Evolutionary conservation across 2,329 filamentous ascomycete genomes (phyloP).

Genomic region (Exophiala sp.): DNA sequence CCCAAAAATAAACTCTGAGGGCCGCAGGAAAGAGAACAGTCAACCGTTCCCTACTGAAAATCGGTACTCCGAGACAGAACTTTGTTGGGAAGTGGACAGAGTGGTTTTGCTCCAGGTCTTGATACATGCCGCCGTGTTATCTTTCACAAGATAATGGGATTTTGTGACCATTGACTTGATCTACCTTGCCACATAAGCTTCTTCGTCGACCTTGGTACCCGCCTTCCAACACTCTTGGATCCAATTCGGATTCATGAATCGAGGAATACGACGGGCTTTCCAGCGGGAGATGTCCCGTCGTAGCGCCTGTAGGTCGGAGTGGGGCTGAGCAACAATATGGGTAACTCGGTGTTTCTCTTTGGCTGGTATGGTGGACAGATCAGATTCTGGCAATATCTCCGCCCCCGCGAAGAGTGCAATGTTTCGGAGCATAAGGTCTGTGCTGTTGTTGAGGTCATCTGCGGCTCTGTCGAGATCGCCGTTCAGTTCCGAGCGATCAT

Average conservation of each 20-base stretch:
- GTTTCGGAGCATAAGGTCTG: conserved; percentile 48
- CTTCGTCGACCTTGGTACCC: conserved; percentile 75
- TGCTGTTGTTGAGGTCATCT: conserved; percentile 20
- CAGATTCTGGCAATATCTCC: conserved; percentile 42
- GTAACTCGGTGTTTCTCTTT: conserved; percentile 38
- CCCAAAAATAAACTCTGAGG: too few species aligned
- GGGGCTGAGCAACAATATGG: conserved; percentile 61
- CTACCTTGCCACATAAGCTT: conserved; percentile 40
- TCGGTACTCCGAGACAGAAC: too few species aligned
- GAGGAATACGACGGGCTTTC: conserved; percentile 54
- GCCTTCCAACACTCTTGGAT: conserved; percentile 76
- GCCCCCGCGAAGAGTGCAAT: conserved; percentile 70
- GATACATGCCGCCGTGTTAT: neutral
- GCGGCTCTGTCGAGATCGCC: neutral
- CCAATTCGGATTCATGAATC: conserved; percentile 70
- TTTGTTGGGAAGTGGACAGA: too few species aligned
- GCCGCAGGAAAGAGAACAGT: too few species aligned
- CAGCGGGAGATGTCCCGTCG: conserved; percentile 30
- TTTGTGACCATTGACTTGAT: too few species aligned
- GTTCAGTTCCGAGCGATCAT: neutral
- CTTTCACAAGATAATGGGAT: neutral
- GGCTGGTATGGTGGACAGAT: conserved; percentile 33
- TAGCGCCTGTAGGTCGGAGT: conserved; percentile 42
- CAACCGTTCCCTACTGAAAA: too few species aligned
- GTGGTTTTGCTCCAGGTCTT: neutral